Percentiles rank a stretch among this genome's conserved stretches.
These are phyloP conservation scores for Euphrasia arctica DNA, from an alignment of 305 asterid genomes.

Conservation along the genomic window DNA sequence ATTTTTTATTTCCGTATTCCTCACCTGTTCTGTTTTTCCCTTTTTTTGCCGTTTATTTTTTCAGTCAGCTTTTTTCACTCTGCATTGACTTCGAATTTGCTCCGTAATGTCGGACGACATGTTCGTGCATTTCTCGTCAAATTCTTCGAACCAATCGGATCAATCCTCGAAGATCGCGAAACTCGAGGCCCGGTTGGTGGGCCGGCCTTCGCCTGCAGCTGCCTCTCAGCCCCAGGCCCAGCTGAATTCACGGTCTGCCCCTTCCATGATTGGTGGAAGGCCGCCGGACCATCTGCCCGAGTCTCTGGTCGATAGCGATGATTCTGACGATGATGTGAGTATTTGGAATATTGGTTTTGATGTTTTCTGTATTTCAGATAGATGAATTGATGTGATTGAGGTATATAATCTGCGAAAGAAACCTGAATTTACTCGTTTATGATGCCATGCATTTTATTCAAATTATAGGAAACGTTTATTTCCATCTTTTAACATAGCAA, in stretches of 20 bases:
- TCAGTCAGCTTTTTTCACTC: slow-evolving; percentile 4
- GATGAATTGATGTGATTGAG: slow-evolving; percentile 13
- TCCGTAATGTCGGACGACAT: slow-evolving; percentile 72
- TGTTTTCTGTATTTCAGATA: slow-evolving; percentile 1
- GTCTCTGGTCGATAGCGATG: slow-evolving; percentile 60
- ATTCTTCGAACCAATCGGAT: slow-evolving; percentile 93
- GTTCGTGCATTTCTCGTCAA: slow-evolving; percentile 73
- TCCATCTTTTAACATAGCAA: too few species aligned
- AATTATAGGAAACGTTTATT: too few species aligned
- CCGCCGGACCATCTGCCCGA: slow-evolving; percentile 40
- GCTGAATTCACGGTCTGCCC: slow-evolving; percentile 48
- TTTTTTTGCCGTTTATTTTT: slow-evolving; percentile 22
- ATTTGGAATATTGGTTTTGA: slow-evolving; percentile 17
- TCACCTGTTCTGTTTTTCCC: background rate
- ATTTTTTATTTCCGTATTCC: background rate
- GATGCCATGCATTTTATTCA: background rate
- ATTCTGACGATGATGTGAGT: slow-evolving; percentile 87
- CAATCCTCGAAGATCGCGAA: slow-evolving; percentile 79
- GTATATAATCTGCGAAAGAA: background rate
- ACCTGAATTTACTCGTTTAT: background rate
- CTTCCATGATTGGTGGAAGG: slow-evolving; percentile 40
- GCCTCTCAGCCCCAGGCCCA: slow-evolving; percentile 41
- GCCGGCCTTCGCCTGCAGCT: slow-evolving; percentile 60
- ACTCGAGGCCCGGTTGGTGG: slow-evolving; percentile 91
- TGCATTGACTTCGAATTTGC: slow-evolving; percentile 29